Evolutionary conservation across 306 rosid species (phyloP), one percentile per base, ranked within the genome.

Genomic region (Pyrus bretschneideri): DNA sequence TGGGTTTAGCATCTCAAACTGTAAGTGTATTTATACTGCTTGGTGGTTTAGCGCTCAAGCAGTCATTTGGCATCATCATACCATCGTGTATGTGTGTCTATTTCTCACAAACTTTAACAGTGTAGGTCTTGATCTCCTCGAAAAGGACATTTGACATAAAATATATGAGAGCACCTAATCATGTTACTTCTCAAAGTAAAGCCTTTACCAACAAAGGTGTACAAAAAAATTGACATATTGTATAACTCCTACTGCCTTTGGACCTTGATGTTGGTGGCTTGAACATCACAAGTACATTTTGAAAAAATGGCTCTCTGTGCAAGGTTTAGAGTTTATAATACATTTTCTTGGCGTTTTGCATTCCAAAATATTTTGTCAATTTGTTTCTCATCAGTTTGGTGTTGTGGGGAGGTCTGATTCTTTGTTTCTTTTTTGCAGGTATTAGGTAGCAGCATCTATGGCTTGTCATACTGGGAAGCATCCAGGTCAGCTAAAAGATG

Each of bases 401-500:
- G 3, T 44, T 22, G 72, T 67, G 55, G 14, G 70, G 57, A 14
- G 1, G 5, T 17, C 68, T 18, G n/a, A 59, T 73, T 57, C 30
- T 15, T 40, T 67, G 29, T 9, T 0, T 66, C 9, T 35, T 38
- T 21, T 35, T 69, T 33, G 40, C 81, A 95, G 99, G 97, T 95
- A 70, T 73, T 95, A 30, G 99, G 99, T n/a, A 71, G 99, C 99
- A 71, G 97, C 99, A 78, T 83, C 96, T 71, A 90, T 92, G 98
- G 89, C 84, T 76, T 66, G 74, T 22, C 78, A 74, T 60, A 72
- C 83, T 18, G 92, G 96, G 79, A 92, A 90, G 88, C 97, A 92
- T 81, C 97, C 98, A 12, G 98, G 96, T 35, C 96, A 95, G 82
- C 98, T 94, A 67, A 94, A 91, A 80, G 98, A 95, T 65, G 96